A percentile compares a stretch with the other conserved stretches of the same genome.
Conservation (phyloP, 169 alveolate species). For the Cryptosporidium sp. region DNA sequence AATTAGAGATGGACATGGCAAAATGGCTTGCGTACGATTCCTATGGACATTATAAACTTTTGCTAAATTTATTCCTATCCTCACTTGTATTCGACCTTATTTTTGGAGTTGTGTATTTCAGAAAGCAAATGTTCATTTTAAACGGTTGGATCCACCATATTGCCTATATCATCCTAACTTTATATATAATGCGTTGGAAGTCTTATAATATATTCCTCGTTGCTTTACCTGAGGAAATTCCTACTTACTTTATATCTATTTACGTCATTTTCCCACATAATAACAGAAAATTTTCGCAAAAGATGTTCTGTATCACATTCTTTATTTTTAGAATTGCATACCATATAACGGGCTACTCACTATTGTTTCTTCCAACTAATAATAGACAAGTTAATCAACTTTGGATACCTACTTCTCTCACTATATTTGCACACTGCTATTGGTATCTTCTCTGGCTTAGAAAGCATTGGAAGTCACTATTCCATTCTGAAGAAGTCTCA, state of each 20-base stretch:
- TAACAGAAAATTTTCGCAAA: constrained; percentile 1
- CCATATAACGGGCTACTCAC: constrained; percentile 40
- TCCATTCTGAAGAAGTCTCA: not conserved
- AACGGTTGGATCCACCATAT: constrained; percentile 59
- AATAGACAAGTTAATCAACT: constrained; percentile 30
- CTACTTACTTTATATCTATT: constrained; percentile 43
- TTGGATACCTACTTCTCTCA: constrained; percentile 60
- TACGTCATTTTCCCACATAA: constrained; percentile 33
- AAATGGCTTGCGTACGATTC: constrained; percentile 32
- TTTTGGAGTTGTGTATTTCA: constrained; percentile 41
- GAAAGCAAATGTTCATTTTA: constrained; percentile 59
- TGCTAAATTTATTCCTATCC: constrained; percentile 21
- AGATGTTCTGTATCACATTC: constrained; percentile 41
- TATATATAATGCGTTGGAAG: constrained; percentile 31
- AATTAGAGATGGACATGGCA: constrained; percentile 16
- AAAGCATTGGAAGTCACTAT: constrained; percentile 22
- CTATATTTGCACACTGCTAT: constrained; percentile 52
- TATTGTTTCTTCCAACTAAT: constrained; percentile 11
- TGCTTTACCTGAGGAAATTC: constrained; percentile 54
- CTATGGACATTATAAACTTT: not conserved
- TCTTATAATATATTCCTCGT: constrained; percentile 32
- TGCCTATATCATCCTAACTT: constrained; percentile 18
- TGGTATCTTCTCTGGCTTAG: constrained; percentile 65
- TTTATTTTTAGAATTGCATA: constrained; percentile 42
- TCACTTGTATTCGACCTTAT: constrained; percentile 26